A percentile compares a stretch with the other conserved stretches of the same genome.
Conservation (phyloP, 768 basidiomycete genomes). For the Gyrodon lividus region DNA sequence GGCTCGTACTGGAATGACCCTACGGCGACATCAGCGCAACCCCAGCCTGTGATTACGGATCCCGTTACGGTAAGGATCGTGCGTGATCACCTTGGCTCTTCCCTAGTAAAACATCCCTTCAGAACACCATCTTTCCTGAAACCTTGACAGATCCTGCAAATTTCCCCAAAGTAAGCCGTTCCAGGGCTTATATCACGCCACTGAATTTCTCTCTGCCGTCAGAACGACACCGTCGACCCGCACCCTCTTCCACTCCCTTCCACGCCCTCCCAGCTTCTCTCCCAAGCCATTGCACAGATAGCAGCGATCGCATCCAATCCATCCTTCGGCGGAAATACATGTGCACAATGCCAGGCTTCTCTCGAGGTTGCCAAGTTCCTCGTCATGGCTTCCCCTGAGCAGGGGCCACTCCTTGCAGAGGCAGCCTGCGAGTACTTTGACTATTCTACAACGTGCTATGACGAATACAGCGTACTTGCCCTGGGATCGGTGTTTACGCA, state of each 20-base stretch:
- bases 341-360: slow-evolving; percentile 39
- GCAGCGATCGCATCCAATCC: slow-evolving; percentile 38
- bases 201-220: neutral
- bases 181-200: too few species aligned
- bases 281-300: slow-evolving; percentile 40
- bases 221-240: slow-evolving; percentile 46
- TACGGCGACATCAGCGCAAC: slow-evolving; percentile 65
- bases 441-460: slow-evolving; percentile 35
- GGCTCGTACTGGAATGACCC: slow-evolving; percentile 65
- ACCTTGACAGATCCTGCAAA: slow-evolving; percentile 59
- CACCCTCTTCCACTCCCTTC: slow-evolving; percentile 38
- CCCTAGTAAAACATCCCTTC: neutral
- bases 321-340: slow-evolving; percentile 35
- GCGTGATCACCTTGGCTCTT: too few species aligned
- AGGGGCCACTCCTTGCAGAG: slow-evolving; percentile 41
- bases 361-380: slow-evolving; percentile 44
- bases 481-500: slow-evolving; percentile 45
- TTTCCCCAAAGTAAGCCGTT: slow-evolving; percentile 43
- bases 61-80: slow-evolving; percentile 50
- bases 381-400: slow-evolving; percentile 39
- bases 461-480: slow-evolving; percentile 33
- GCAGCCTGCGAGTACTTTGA: slow-evolving; percentile 44
- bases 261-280: slow-evolving; percentile 34
- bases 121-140: slow-evolving; percentile 58
- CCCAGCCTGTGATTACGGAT: slow-evolving; percentile 70